Conservation (phyloP, 352 stramenopile genomes). For the Phytopythium cucurbitacearum region DNA sequence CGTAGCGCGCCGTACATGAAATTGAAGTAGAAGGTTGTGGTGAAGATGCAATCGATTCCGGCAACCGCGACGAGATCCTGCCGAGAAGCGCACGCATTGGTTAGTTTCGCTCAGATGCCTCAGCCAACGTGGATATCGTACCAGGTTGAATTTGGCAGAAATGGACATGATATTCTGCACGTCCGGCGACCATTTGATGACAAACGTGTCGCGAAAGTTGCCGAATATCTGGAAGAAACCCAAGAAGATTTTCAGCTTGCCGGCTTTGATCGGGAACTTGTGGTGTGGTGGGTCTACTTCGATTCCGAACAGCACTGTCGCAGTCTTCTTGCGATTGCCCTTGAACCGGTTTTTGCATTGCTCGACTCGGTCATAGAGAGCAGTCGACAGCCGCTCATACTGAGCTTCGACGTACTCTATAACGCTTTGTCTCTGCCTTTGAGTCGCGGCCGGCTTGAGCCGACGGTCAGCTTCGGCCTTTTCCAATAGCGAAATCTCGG, state of each 20-base stretch:
- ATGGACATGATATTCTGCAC: constrained; percentile 60
- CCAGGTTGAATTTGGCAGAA: constrained; percentile 73
- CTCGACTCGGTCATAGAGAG: constrained; percentile 18
- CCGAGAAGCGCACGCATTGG: background rate
- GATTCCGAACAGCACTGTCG: constrained; percentile 52
- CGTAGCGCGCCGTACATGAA: constrained; percentile 42
- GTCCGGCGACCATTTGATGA: constrained; percentile 55
- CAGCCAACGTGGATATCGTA: constrained; percentile 10
- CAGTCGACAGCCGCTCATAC: constrained; percentile 18
- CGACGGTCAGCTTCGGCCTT: constrained; percentile 61
- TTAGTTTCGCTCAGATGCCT: background rate
- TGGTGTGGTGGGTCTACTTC: constrained; percentile 35
- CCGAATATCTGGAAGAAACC: constrained; percentile 84
- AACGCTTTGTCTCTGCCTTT: constrained; percentile 13
- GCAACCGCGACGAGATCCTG: constrained; percentile 72
- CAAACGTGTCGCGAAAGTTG: constrained; percentile 65
- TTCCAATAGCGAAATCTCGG: constrained; percentile 50
- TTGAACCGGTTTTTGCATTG: constrained; percentile 25
- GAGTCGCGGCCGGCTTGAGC: constrained; percentile 18
- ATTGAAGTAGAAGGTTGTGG: constrained; percentile 74
- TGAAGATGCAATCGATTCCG: constrained; percentile 68
- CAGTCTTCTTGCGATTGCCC: constrained; percentile 15
- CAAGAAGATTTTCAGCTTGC: constrained; percentile 80
- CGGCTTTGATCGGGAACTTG: constrained; percentile 50
- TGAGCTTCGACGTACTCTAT: constrained; percentile 15